Base-by-base conservation (phyloP, 495 filamentous ascomycete species). In the Glarea lozoyensis region DNA sequence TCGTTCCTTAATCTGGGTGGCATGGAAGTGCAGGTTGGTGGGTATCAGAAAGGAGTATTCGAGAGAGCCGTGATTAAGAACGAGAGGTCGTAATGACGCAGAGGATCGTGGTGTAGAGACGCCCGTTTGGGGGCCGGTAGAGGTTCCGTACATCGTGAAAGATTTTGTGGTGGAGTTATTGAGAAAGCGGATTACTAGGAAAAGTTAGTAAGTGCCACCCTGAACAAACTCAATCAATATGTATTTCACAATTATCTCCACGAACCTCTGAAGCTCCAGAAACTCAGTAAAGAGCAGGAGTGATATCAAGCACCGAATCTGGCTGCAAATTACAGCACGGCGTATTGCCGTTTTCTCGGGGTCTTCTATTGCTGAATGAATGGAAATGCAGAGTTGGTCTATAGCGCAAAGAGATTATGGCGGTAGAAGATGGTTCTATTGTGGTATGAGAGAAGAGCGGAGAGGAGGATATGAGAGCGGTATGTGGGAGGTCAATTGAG, bases 41-140 rank as follows among this genome's bases (percentile, higher is more conserved):
- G 92, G 92, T 48, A 98, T 83, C 47, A 95, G 81, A 64, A 97
- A 87, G 31, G 88, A 87, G 57, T 90, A 82, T 54, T 97, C 92
- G 60, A 98, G 87, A 12, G 86, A 89, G 52, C 92, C 92, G 65
- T 98, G 92, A 37, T 77, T 75, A 53, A 98, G 74, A 52, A 82
- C 83, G 43, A 98, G 78, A 27, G 93, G 88, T 45, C 92, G 82
- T 46, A 94, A 74, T 34, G 88, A 94, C 42, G 88, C 82, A 41
- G 77, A 79, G 22, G 87, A 93, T 58, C 88, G 81, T 52, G 92
- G 92, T 43, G 92, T 97, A 53, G 87, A 88, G 60, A 93, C 86
- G 57, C 92, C 92, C 68, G 90, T 98, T 61, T 90, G 86, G 20
- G 82, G 83, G 60, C 82, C 82, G 46, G 85, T 86, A 40, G 67